Conservation (phyloP, 257 asterid genomes). For the Salvia rosmarinus region DNA sequence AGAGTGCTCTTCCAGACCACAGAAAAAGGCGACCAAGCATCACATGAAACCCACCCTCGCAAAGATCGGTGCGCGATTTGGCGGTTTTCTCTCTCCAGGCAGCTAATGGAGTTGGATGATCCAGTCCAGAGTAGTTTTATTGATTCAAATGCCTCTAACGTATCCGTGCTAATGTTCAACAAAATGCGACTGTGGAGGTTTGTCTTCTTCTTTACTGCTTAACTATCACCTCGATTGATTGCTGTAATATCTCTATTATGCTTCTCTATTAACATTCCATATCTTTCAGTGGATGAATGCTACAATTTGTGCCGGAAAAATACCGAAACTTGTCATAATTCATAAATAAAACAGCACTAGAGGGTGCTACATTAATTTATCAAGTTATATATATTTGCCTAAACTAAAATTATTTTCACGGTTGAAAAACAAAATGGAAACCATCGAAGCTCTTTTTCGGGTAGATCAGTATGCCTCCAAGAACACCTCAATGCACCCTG, state of each 20-base stretch:
- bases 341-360: constrained; percentile 44
- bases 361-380: constrained; percentile 35
- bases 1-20: no score
- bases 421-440: constrained; percentile 36
- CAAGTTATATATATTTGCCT: constrained; percentile 34
- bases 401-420: constrained; percentile 48
- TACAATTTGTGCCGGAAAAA: constrained; percentile 24
- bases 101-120: constrained; percentile 11
- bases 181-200: constrained; percentile 31
- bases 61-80: no score
- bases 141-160: constrained; percentile 23
- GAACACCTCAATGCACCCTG: constrained; percentile 54
- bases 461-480: background rate
- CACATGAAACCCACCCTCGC: no score
- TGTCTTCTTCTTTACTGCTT: constrained; percentile 10
- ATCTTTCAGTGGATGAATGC: constrained; percentile 12
- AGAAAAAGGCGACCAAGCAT: no score
- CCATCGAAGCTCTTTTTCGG: constrained; percentile 35
- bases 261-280: background rate
- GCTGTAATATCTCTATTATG: background rate
- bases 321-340: constrained; percentile 25
- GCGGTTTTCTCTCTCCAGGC: background rate
- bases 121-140: constrained; percentile 23
- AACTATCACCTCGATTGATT: constrained; percentile 10
- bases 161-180: background rate